Evolutionary conservation across 164 flowering plant species (phyloP), one percentile per base, ranked within the genome.

Genomic region (Stephania yunnanensis): DNA sequence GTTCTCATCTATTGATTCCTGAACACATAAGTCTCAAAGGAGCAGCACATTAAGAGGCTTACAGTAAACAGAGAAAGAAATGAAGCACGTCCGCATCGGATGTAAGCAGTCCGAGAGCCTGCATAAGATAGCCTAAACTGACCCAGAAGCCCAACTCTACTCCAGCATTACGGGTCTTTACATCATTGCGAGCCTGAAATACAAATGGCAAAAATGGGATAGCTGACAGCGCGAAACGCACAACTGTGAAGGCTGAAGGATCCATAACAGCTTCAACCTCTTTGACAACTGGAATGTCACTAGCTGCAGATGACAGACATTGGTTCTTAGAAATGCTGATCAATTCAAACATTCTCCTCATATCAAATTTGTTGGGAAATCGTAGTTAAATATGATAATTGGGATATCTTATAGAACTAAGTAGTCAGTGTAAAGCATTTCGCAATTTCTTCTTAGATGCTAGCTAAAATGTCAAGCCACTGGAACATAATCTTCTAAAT

Each of bases 51-150:
- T 52, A 68, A 72, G 71, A 52, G 73, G 22, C 91, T 84, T 83
- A 92, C 97, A 50, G 97, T 94, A 81, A 94, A 87, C 80, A 88
- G 76, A 72, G 94, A 79, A 36, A 94, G 50, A 82, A 94, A 94
- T 20, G 98, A 89, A 19, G 98, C 95, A 69, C 95, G 95, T 17
- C 97, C 97, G 72, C 97, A 77, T 91, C 98, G 50, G 98, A 89
- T 69, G 95, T 92, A 44, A 84, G 84, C 64, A 92, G 83, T 58
- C 94, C 97, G 83, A 94, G 81, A 36, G 97, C 89, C 79, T 94
- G 95, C 81, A 85, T 77, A 42, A 94, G 82, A 83, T 94, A 92
- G 20, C 92, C 98, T 80, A 94, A 73, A 86, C 98, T 94, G 73
- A 92, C 85, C 97, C 97, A 94, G 65, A 92, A 71, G 20, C 98